phyloP scores from a whole-genome alignment of 176 grass and related monocot species.

The Tillandsia fasciculata region DNA sequence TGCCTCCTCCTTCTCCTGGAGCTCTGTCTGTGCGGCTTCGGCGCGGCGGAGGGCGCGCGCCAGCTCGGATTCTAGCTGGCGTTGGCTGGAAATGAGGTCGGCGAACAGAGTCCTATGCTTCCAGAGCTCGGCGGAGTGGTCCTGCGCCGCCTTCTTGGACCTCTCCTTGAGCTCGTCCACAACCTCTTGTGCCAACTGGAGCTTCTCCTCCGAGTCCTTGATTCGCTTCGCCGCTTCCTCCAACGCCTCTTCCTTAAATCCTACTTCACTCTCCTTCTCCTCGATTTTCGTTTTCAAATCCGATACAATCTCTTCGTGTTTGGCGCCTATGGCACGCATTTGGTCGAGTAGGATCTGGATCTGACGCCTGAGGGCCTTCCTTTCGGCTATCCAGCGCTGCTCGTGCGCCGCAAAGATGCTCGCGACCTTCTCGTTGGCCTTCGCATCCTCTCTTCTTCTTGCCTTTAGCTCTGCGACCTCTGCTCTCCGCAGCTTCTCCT shows the following conservation, averaged over 20 bases:
- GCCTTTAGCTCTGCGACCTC: slow-evolving; percentile 36
- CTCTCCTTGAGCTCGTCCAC: slow-evolving; percentile 30
- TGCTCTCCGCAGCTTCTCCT: slow-evolving; percentile 29
- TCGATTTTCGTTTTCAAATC: slow-evolving; percentile 38
- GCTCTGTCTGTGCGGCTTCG: slow-evolving; percentile 39
- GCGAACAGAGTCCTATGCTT: slow-evolving; percentile 64
- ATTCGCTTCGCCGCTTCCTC: slow-evolving; percentile 31
- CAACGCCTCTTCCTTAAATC: slow-evolving; percentile 33
- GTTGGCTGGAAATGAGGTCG: slow-evolving; percentile 56
- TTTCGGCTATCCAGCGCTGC: slow-evolving; percentile 59
- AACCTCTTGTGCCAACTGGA: slow-evolving; percentile 21
- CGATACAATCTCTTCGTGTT: slow-evolving; percentile 29
- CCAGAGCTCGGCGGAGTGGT: slow-evolving; percentile 44
- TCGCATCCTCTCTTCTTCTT: slow-evolving; percentile 51
- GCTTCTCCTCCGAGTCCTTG: slow-evolving; percentile 34
- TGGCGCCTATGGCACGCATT: slow-evolving; percentile 29
- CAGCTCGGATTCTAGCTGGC: slow-evolving; percentile 58
- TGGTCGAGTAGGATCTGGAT: slow-evolving; percentile 49
- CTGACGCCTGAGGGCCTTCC: slow-evolving; percentile 46
- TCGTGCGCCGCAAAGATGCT: slow-evolving; percentile 61
- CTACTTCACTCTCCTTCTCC: slow-evolving; percentile 23
- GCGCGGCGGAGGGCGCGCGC: slow-evolving; percentile 31
- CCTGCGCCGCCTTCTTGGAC: slow-evolving; percentile 22
- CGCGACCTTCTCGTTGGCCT: slow-evolving; percentile 79
- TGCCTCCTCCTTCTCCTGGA: slow-evolving; percentile 24